Conservation (phyloP, 2,329 filamentous ascomycete genomes). For the Davidsoniella eucalypti region DNA sequence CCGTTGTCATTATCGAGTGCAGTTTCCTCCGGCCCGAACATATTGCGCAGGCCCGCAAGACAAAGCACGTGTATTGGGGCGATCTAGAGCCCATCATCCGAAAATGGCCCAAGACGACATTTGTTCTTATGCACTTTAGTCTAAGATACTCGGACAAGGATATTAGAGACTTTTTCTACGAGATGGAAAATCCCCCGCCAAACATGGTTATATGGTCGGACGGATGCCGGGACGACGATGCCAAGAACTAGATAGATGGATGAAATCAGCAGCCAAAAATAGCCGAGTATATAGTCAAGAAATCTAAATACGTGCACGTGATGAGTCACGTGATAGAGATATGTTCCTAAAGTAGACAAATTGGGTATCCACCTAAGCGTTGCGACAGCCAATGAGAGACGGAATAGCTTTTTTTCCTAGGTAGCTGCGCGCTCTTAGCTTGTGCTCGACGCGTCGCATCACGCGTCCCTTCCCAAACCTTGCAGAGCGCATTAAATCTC, state of each 20-base stretch:
- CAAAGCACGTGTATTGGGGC: constrained; percentile 31
- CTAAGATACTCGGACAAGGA: constrained; percentile 27
- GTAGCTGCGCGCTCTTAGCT: background rate
- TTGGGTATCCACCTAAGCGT: constrained; percentile 1
- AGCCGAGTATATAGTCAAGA: background rate
- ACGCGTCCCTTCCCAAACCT: background rate
- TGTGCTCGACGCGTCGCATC: constrained; percentile 2
- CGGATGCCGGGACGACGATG: constrained; percentile 15
- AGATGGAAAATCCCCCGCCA: constrained; percentile 22
- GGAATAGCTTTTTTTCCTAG: background rate
- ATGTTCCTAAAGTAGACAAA: constrained; percentile 10
- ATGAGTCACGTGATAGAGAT: background rate
- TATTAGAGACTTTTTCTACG: constrained; percentile 25
- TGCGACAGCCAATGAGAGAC: background rate
- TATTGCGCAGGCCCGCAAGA: constrained; percentile 26
- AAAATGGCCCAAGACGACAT: constrained; percentile 26
- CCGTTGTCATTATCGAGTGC: constrained; percentile 33
- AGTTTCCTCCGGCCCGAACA: constrained; percentile 30
- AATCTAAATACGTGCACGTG: constrained; percentile 4
- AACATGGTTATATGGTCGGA: constrained; percentile 34
- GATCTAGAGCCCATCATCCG: constrained; percentile 29
- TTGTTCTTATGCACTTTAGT: constrained; percentile 32
- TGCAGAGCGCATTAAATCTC: background rate
- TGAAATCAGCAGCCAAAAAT: too few species aligned
- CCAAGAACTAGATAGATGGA: background rate